Evolutionary conservation across 2,329 filamentous ascomycete species (phyloP), one percentile per base, ranked within the genome.

Genomic region (Esteya vermicola): DNA sequence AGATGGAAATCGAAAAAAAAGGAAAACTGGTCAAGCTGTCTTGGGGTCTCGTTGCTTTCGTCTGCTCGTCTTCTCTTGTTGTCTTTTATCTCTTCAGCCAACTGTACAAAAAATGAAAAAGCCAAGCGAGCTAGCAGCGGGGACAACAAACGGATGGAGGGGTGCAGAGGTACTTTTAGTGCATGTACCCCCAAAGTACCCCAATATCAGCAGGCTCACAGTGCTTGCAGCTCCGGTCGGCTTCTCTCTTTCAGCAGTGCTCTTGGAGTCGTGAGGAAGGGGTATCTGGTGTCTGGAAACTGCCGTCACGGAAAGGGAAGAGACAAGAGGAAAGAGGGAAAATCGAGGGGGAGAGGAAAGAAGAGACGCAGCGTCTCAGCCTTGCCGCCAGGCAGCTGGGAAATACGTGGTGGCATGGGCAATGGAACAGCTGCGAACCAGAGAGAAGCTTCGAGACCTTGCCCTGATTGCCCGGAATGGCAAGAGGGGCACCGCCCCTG

Each of bases 391-490:
- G n/a, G n/a, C n/a, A n/a, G n/a, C n/a, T n/a, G n/a, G n/a, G n/a
- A n/a, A n/a, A n/a, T n/a, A n/a, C n/a, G n/a, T n/a, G n/a, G n/a
- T n/a, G n/a, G n/a, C n/a, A n/a, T n/a, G n/a, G n/a, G 19, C 28
- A 23, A 19, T 18, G 19, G 25, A 35, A 30, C 32, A 18, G 7
- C 9, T 20, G 14, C 23, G 40, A 38, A 42, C 31, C 40, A 22
- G 22, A 34, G 10, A 31, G 40, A 42, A 42, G 35, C 35, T 38
- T 42, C 40, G 35, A 42, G 40, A 42, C 39, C 21, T 14, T 28
- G 20, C 32, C 19, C n/a, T 13, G 20, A n/a, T 14, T n/a, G 28
- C 36, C 36, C 21, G 26, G 28, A 38, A 16, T 6, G 36, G 36
- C 28, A 39, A 31, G 37, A 39, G 37, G 31, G 37, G 37, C 36